Conservation (phyloP, 305 asterid genomes). For the Salvia sclarea region DNA sequence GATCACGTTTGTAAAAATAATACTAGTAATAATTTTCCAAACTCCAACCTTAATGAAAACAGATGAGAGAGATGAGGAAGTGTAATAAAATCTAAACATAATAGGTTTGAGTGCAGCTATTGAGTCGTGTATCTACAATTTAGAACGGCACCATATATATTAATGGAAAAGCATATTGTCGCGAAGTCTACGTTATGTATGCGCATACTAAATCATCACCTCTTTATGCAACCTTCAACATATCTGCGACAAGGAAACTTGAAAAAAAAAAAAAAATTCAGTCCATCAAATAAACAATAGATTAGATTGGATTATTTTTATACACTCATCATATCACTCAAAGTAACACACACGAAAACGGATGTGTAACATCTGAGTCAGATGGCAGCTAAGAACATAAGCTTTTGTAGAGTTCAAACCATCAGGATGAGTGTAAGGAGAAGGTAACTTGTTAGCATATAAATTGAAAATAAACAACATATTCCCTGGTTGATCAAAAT, state of each 20-base stretch:
- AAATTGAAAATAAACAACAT: not conserved
- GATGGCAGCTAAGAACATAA: not conserved
- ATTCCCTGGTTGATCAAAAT: not conserved
- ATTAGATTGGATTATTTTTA: too few relatives aligned
- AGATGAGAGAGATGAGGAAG: not conserved
- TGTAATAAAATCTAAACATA: too few relatives aligned
- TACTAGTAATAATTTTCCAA: not conserved
- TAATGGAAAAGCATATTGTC: conserved; percentile 34
- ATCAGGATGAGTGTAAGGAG: too few relatives aligned
- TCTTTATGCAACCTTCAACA: conserved; percentile 32
- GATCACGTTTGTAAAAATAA: too few relatives aligned
- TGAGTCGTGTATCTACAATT: conserved; percentile 33
- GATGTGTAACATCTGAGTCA: too few relatives aligned
- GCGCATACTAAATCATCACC: conserved; percentile 24
- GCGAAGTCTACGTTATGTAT: conserved; percentile 27
- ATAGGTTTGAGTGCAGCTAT: not conserved
- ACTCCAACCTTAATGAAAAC: too few relatives aligned
- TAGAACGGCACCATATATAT: conserved; percentile 35
- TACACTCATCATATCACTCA: too few relatives aligned
- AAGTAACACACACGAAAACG: too few relatives aligned
- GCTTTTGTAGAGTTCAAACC: not conserved
- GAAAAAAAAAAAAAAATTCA: too few relatives aligned
- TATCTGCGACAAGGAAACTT: conserved; percentile 26
- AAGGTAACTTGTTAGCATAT: not conserved
- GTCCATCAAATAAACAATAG: too few relatives aligned